phyloP scores from a whole-genome alignment of 2,329 filamentous ascomycete genomes.

The Paracoccidioides brasiliensis region DNA sequence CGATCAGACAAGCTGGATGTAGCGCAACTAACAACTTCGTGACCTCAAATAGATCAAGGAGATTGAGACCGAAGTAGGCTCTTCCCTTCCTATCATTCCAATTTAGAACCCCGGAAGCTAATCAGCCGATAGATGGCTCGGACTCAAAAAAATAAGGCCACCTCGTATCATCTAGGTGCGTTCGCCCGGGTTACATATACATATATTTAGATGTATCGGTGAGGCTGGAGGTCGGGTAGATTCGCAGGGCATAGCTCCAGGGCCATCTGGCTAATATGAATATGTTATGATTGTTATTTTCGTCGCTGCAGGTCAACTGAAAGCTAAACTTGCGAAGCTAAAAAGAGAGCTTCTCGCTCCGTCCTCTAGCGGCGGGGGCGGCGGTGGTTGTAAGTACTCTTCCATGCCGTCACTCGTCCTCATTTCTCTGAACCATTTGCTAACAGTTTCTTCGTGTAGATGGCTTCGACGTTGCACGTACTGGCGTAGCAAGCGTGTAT shows the following conservation, averaged over 20 bases:
- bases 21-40: constrained; percentile 20
- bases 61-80: constrained; percentile 79
- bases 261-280: constrained; percentile 10
- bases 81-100: constrained; percentile 1
- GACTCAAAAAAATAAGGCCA: constrained; percentile 96
- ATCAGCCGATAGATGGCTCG: constrained; percentile 59
- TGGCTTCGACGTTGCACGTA: constrained; percentile 95
- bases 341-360: constrained; percentile 92
- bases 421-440: background rate
- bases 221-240: constrained; percentile 3
- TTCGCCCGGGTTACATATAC: background rate
- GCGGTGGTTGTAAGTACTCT: constrained; percentile 47
- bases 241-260: background rate
- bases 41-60: constrained; percentile 63
- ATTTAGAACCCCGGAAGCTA: constrained; percentile 8
- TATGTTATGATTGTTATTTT: background rate
- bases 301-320: constrained; percentile 54
- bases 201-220: background rate
- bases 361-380: constrained; percentile 63
- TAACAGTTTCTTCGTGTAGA: constrained; percentile 28
- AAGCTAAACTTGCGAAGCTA: constrained; percentile 95
- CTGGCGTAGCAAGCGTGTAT: constrained; percentile 82
- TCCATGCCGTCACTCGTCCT: background rate
- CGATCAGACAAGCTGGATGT: background rate
- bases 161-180: constrained; percentile 73